These are phyloP conservation scores for Helotiales sp. DNA, from an alignment of 2,329 filamentous ascomycete genomes.

Conservation along the genomic window DNA sequence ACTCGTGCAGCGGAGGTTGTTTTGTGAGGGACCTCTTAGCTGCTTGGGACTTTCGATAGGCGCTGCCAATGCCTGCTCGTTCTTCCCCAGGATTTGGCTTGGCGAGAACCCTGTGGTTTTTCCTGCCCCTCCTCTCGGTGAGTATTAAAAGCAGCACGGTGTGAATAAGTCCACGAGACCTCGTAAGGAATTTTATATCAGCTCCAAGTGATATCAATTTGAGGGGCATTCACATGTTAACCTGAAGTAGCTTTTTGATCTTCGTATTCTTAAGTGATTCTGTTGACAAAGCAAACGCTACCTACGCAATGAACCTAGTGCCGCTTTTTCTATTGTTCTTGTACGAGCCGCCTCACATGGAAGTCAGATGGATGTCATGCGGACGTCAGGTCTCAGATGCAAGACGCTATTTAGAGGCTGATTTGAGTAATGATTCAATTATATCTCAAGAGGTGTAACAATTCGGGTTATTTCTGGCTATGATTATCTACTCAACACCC, in stretches of 20 bases:
- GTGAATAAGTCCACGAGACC: no score
- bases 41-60: not conserved
- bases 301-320: no score
- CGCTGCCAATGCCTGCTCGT: not conserved
- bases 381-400: not conserved
- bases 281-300: no score
- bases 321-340: no score
- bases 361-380: not conserved
- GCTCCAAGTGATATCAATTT: no score
- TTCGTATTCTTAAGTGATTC: no score
- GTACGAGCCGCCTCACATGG: no score
- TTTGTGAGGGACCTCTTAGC: not conserved
- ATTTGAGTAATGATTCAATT: not conserved
- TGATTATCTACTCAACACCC: slow-evolving; percentile 46
- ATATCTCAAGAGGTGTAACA: not conserved
- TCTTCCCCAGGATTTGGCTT: slow-evolving; percentile 1
- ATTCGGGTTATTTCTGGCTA: not conserved
- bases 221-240: no score
- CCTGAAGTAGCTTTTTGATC: no score
- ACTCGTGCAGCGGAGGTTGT: not conserved
- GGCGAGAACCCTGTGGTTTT: not conserved
- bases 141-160: no score
- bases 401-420: not conserved
- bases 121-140: no score
- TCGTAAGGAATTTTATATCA: no score